phyloP scores from a whole-genome alignment of 345 rosid species.

The Geranium rotundifolium region DNA sequence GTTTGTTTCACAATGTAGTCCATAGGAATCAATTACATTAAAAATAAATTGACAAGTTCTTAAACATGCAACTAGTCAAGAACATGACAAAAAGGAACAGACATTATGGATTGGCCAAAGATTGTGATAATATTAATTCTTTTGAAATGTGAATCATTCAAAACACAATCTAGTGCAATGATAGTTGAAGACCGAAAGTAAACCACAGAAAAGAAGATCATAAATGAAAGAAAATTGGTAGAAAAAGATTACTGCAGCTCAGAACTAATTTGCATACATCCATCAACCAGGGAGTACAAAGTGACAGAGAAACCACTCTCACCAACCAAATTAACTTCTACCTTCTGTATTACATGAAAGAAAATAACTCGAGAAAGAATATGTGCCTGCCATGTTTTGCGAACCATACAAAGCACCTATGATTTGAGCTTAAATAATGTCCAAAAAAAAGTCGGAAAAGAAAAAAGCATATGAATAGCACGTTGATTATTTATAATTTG shows the following conservation, averaged over 20 bases:
- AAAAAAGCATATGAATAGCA: background rate
- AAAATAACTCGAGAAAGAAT: background rate
- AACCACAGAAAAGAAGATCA: background rate
- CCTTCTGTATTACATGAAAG: background rate
- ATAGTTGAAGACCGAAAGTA: too few relatives aligned
- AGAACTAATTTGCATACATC: background rate
- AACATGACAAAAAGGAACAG: too few relatives aligned
- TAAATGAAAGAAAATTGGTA: background rate
- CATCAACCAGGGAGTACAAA: too few relatives aligned
- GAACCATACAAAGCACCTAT: too few relatives aligned
- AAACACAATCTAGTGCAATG: too few relatives aligned
- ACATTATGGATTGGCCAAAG: background rate
- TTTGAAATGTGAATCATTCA: too few relatives aligned
- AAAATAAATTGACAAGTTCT: background rate
- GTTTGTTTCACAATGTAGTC: background rate
- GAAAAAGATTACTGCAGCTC: background rate
- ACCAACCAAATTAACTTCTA: background rate
- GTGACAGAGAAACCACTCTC: background rate
- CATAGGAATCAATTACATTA: background rate
- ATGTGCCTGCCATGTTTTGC: too few relatives aligned
- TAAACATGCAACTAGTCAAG: background rate
- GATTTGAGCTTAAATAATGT: too few relatives aligned
- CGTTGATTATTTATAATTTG: background rate
- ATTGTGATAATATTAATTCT: background rate
- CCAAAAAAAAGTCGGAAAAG: too few relatives aligned